Percentiles rank a stretch among this genome's conserved stretches.
Evolutionary conservation across 257 asterid genomes (phyloP).

Genomic region (Gynochthodes officinalis): DNA sequence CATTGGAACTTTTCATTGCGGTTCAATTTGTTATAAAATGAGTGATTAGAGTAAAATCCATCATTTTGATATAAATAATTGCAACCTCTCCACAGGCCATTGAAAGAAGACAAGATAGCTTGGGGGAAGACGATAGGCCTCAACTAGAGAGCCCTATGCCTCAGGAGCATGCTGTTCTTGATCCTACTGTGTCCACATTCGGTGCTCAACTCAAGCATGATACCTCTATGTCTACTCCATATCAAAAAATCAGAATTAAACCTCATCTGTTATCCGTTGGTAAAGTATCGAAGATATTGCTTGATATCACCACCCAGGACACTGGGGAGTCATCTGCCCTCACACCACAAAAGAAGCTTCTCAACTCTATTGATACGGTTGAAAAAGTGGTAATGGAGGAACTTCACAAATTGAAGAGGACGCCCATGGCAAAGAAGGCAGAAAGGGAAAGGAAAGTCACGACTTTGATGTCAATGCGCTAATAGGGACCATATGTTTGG

Average conservation of each 20-base stretch:
- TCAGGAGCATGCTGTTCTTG: conserved; percentile 41
- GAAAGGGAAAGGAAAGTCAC: conserved; percentile 58
- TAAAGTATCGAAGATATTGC: conserved; percentile 67
- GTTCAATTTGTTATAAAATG: too few relatives aligned
- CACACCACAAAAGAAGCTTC: conserved; percentile 66
- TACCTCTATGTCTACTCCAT: conserved; percentile 37
- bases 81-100: conserved; percentile 37
- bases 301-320: conserved; percentile 42
- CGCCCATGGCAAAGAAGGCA: conserved; percentile 57
- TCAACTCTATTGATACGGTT: conserved; percentile 62
- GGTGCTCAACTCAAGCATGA: conserved; percentile 62
- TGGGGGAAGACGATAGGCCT: conserved; percentile 49
- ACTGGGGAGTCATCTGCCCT: conserved; percentile 35
- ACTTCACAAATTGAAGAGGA: conserved; percentile 54
- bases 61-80: conserved; percentile 2
- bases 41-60: background rate
- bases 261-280: conserved; percentile 37
- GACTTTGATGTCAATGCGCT: conserved; percentile 76
- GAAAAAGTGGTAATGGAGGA: conserved; percentile 73
- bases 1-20: background rate
- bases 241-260: conserved; percentile 31
- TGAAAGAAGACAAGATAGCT: conserved; percentile 50
- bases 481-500: conserved; percentile 9
- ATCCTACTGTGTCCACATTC: conserved; percentile 39
- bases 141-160: conserved; percentile 45